Base-by-base conservation (phyloP, 2,329 filamentous ascomycete species). In the Myriangium duriaei region DNA sequence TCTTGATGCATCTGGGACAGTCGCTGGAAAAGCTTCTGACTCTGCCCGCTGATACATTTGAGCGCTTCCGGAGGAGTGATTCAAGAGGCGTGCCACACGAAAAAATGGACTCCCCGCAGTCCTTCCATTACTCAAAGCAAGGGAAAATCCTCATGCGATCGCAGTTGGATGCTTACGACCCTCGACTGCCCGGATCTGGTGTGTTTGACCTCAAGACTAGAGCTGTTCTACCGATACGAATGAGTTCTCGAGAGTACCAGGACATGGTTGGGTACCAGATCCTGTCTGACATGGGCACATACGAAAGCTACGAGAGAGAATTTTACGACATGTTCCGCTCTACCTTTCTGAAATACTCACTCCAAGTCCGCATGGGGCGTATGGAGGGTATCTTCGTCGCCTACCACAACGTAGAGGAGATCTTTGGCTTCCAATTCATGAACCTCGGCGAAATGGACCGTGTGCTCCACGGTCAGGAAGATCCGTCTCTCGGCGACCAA, bases 371-470 rank as follows among this genome's bases (percentile, higher is more conserved):
- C 31, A 92, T 98, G 75, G 91, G 92, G 12, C 78, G 87, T 34
- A 98, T 98, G 92, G 88, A 98, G 54, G 91, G 91, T 38, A 95
- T 96, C 34, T 98, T 96, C 53, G 82, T 96, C 14, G 91, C 91
- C 2, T 98, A 78, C 56, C 91, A 98, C 65, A 98, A 98, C 56
- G 83, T 86, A 2, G 72, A 87, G 59, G 81, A 87, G 39, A 93
- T 98, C 34, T 98, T 98, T 55, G 91, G 91, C 4, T 98, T 98
- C 58, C 91, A 98, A 59, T 98, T 98, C 55, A 72, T 98, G 43
- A 78, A 77, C 42, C 62, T 96, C 11, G 56, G 73, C 3, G 91
- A 98, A 53, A 86, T 98, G 80, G 91, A 98, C 55, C 55, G 69
- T n/a, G 73, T 84, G 1, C 60, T 98, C n/a, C 92, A 98, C 54